Percentiles rank a stretch among this genome's conserved stretches.
phyloP scores from a whole-genome alignment of 2,329 filamentous ascomycete genomes.

The Cercospora canescens region DNA sequence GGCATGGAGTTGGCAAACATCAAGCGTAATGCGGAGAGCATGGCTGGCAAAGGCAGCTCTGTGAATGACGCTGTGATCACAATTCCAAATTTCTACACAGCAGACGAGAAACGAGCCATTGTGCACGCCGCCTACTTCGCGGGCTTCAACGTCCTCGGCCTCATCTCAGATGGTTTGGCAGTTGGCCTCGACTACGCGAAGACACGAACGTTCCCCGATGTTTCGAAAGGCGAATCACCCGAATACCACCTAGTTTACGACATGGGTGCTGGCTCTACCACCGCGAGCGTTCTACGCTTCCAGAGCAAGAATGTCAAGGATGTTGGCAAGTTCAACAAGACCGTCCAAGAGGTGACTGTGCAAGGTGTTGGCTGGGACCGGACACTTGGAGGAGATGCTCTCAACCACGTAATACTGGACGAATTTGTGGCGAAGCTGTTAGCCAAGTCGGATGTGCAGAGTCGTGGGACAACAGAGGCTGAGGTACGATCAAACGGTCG shows the following conservation, averaged over 20 bases:
- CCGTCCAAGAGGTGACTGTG: conserved; percentile 90
- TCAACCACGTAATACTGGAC: conserved; percentile 85
- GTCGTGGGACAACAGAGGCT: conserved; percentile 60
- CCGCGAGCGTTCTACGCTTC: conserved; percentile 85
- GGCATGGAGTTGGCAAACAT: conserved; percentile 96
- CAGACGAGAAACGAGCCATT: conserved; percentile 84
- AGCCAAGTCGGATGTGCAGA: conserved; percentile 64
- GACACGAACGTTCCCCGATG: conserved; percentile 80
- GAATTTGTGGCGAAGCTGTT: conserved; percentile 84
- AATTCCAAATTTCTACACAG: conserved; percentile 84
- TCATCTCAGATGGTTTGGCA: conserved; percentile 87
- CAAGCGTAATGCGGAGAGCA: conserved; percentile 78
- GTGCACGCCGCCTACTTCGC: conserved; percentile 83
- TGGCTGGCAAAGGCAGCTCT: conserved; percentile 73
- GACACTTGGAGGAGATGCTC: conserved; percentile 81
- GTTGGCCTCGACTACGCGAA: conserved; percentile 96
- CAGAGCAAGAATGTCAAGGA: conserved; percentile 90
- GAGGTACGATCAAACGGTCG: conserved; percentile 75
- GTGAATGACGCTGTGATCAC: conserved; percentile 87
- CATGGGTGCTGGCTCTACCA: conserved; percentile 95
- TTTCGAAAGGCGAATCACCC: conserved; percentile 79
- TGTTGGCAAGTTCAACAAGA: conserved; percentile 91
- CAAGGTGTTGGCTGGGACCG: conserved; percentile 85
- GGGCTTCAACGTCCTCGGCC: conserved; percentile 78
- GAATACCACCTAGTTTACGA: conserved; percentile 95